Conservation (phyloP, 352 stramenopile species). For the Phytophthora nicotianae region DNA sequence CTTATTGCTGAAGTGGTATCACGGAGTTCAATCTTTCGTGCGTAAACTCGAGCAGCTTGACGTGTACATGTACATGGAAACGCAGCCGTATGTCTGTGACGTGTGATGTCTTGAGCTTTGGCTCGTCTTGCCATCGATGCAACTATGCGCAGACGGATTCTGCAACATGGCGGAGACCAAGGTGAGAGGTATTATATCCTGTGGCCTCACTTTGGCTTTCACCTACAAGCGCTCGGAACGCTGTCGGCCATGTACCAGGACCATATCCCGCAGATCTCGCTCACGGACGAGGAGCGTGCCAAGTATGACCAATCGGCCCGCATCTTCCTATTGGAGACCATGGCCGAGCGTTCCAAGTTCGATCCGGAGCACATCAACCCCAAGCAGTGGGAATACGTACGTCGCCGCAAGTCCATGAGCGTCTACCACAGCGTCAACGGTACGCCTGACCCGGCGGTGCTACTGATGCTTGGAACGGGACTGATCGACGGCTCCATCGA, state of each 20-base stretch:
- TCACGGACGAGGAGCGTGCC: conserved; percentile 28
- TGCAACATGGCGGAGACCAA: neutral
- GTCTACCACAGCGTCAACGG: conserved; percentile 34
- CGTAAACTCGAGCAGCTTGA: conserved; percentile 2
- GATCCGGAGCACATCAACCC: conserved; percentile 27
- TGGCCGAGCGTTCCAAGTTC: conserved; percentile 35
- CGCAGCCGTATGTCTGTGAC: neutral
- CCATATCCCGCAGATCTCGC: conserved; percentile 29
- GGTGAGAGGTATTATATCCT: neutral
- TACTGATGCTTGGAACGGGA: conserved; percentile 36
- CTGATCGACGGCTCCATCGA: conserved; percentile 40
- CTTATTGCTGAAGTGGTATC: neutral
- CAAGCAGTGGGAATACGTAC: conserved; percentile 31
- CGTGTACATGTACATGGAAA: neutral
- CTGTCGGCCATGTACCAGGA: conserved; percentile 16
- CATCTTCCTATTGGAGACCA: conserved; percentile 32
- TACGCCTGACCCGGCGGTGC: conserved; percentile 16
- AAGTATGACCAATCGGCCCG: conserved; percentile 33
- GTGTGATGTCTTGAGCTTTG: neutral
- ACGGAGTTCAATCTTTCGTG: neutral
- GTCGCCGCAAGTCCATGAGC: conserved; percentile 25
- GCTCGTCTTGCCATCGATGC: conserved; percentile 6
- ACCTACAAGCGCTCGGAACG: neutral
- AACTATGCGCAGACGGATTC: conserved; percentile 9
- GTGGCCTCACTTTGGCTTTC: conserved; percentile 17